A percentile compares a stretch with the other conserved stretches of the same genome.
Evolutionary conservation across 805 yeast species (phyloP).

Genomic region (Candida piceae): DNA sequence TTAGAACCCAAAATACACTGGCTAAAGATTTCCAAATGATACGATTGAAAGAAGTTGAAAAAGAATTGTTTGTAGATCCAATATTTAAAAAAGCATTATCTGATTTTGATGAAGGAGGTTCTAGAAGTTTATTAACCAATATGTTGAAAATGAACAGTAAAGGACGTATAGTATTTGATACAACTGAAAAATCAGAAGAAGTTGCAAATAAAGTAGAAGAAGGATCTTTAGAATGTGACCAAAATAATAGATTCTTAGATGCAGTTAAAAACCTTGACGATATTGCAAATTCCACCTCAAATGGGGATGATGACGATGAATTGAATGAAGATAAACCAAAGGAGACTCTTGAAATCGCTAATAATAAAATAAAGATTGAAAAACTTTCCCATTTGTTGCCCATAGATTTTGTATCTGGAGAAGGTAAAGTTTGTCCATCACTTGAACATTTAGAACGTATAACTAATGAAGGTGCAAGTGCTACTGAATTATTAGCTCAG

Average conservation of each 20-base stretch:
- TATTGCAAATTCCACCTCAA: background rate
- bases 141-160: conserved; percentile 41
- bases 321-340: background rate
- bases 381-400: conserved; percentile 5
- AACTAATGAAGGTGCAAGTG: conserved; percentile 23
- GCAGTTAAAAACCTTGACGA: background rate
- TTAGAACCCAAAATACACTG: conserved; percentile 28
- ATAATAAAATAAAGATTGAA: conserved; percentile 5
- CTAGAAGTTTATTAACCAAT: conserved; percentile 47
- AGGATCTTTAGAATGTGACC: background rate
- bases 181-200: conserved; percentile 28
- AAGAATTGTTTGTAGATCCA: conserved; percentile 48
- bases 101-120: conserved; percentile 61
- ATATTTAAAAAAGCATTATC: conserved; percentile 52
- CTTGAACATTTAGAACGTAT: conserved; percentile 47
- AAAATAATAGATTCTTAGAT: background rate
- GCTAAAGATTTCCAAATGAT: conserved; percentile 36
- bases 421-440: conserved; percentile 62
- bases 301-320: conserved; percentile 1
- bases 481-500: conserved; percentile 21
- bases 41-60: conserved; percentile 41
- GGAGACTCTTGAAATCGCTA: background rate
- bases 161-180: conserved; percentile 48
- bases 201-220: conserved; percentile 7
- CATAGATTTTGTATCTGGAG: conserved; percentile 26